phyloP scores from a whole-genome alignment of 345 rosid species.

The Bruguiera gymnorhiza region DNA sequence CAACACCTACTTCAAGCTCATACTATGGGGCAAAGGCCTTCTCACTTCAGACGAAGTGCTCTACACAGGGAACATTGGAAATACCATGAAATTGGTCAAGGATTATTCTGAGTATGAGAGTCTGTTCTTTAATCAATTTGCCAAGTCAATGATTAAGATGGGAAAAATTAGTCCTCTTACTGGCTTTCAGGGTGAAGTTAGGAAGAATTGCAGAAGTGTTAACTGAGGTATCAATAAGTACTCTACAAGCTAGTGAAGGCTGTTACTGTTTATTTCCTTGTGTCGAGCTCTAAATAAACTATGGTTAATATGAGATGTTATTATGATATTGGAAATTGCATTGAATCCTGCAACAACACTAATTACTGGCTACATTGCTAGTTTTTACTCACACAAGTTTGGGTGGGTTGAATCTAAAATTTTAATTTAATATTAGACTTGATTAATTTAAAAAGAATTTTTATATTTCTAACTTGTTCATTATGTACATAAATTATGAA shows the following conservation, averaged over 20 bases:
- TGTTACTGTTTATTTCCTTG: not conserved
- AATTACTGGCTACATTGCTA: no score
- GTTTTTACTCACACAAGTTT: no score
- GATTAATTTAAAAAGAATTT: no score
- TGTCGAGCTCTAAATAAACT: no score
- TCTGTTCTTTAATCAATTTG: constrained; percentile 26
- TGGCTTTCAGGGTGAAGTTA: constrained; percentile 24
- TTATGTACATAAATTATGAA: no score
- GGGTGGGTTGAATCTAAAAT: no score
- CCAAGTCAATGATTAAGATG: constrained; percentile 31
- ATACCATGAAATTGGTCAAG: constrained; percentile 17
- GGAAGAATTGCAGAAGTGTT: constrained; percentile 25
- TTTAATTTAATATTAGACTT: no score
- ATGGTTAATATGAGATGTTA: no score
- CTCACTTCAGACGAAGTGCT: constrained; percentile 30
- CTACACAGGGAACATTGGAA: constrained; percentile 11
- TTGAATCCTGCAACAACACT: no score
- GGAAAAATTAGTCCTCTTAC: constrained; percentile 26
- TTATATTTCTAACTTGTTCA: no score
- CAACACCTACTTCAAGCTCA: constrained; percentile 30
- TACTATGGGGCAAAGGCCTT: constrained; percentile 24
- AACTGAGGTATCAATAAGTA: not conserved
- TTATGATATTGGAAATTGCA: no score
- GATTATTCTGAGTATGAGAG: constrained; percentile 18
- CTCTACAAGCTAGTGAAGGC: not conserved